These are phyloP conservation scores for Solanum corneliomulleri DNA, from an alignment of 257 asterid species.

Conservation along the genomic window DNA sequence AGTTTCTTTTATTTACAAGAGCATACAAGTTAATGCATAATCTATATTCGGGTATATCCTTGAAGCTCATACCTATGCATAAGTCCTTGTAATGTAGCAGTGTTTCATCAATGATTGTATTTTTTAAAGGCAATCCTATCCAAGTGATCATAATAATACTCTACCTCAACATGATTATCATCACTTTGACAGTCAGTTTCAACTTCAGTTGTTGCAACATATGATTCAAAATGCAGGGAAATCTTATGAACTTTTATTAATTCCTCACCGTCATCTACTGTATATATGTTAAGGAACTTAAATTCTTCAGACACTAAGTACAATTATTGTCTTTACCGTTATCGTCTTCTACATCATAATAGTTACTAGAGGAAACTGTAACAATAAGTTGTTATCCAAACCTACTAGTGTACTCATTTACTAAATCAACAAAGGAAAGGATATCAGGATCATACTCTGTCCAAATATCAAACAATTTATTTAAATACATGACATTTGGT, in stretches of 20 bases:
- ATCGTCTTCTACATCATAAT: too few species aligned
- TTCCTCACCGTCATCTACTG: background rate
- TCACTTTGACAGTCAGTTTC: background rate
- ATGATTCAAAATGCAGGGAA: background rate
- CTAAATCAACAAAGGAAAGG: too few species aligned
- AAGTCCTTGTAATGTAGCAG: background rate
- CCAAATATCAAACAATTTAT: too few species aligned
- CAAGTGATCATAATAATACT: background rate
- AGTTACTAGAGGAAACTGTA: too few species aligned
- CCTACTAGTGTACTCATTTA: too few species aligned
- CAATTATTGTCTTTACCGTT: background rate
- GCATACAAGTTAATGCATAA: background rate
- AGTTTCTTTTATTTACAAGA: background rate
- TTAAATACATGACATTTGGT: too few species aligned
- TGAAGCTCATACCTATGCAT: background rate
- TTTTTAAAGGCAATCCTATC: background rate
- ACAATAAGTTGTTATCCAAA: too few species aligned
- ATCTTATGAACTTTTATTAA: background rate
- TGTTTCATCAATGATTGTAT: background rate
- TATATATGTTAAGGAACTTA: background rate
- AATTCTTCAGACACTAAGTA: background rate
- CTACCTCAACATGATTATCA: background rate
- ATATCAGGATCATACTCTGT: too few species aligned
- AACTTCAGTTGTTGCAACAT: background rate
- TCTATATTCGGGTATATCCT: background rate